A percentile compares a stretch with the other conserved stretches of the same genome.
Evolutionary conservation across 1,284 basidiomycete species (phyloP).

Genomic region (Cutaneotrichosporon sp.): DNA sequence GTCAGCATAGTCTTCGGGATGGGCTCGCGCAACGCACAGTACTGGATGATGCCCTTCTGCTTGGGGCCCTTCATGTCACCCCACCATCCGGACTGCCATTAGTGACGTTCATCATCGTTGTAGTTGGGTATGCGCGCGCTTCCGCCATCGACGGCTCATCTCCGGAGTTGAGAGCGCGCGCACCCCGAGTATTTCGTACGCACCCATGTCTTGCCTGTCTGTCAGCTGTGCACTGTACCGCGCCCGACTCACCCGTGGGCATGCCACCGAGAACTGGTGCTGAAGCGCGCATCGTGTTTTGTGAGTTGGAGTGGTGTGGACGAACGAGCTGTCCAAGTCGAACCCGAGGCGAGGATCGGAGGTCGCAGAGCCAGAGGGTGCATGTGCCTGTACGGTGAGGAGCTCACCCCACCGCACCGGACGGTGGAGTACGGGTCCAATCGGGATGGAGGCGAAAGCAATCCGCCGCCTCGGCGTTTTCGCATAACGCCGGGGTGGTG

Average conservation of each 20-base stretch:
- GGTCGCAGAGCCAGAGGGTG: too few species aligned
- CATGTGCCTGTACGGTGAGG: too few species aligned
- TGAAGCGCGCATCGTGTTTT: constrained; percentile 60
- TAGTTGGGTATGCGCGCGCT: neutral
- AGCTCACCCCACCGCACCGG: too few species aligned
- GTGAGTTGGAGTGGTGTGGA: constrained; percentile 6
- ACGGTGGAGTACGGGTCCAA: constrained; percentile 6
- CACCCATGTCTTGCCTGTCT: constrained; percentile 41
- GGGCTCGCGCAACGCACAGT: constrained; percentile 60
- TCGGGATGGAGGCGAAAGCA: constrained; percentile 1
- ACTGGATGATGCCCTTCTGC: constrained; percentile 73
- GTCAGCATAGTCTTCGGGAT: constrained; percentile 5
- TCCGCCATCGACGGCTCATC: neutral
- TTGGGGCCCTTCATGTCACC: constrained; percentile 66
- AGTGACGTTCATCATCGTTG: constrained; percentile 9
- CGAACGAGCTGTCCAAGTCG: neutral
- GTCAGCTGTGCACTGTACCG: constrained; percentile 2
- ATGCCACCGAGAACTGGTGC: constrained; percentile 60
- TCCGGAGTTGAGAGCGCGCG: neutral
- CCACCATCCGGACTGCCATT: constrained; percentile 92
- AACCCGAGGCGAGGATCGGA: too few species aligned
- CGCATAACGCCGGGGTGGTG: constrained; percentile 5
- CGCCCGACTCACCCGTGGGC: constrained; percentile 59
- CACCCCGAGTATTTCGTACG: constrained; percentile 8
- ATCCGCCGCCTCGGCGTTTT: constrained; percentile 10